Conservation (phyloP, 768 basidiomycete genomes). For the Thelephora ganbajun region DNA sequence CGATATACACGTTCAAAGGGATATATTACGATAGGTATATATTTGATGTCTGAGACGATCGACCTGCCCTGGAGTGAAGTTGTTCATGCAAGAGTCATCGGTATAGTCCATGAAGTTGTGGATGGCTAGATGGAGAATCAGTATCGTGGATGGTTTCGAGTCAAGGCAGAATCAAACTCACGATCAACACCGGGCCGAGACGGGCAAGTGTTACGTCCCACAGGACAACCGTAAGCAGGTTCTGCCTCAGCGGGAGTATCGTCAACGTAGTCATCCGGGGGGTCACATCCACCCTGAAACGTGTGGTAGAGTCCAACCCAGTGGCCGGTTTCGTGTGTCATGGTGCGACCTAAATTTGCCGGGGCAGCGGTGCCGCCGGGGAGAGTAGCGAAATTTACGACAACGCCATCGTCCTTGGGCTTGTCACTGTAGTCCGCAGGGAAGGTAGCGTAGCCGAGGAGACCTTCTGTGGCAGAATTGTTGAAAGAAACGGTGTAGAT, state of each 20-base stretch:
- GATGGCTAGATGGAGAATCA: background rate
- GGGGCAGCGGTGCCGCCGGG: constrained; percentile 13
- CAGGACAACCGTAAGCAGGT: constrained; percentile 21
- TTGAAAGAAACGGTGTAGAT: constrained; percentile 20
- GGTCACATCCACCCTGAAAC: constrained; percentile 21
- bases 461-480: constrained; percentile 12
- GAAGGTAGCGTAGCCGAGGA: constrained; percentile 25
- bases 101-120: background rate
- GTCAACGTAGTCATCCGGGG: constrained; percentile 10
- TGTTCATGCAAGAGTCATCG: constrained; percentile 6
- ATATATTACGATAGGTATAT: too few species aligned
- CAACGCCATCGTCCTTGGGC: constrained; percentile 23
- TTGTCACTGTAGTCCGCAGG: constrained; percentile 16
- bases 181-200: constrained; percentile 8
- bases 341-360: constrained; percentile 10
- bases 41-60: too few species aligned
- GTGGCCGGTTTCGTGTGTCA: constrained; percentile 26
- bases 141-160: background rate
- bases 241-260: constrained; percentile 13
- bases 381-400: constrained; percentile 19
- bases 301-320: constrained; percentile 28
- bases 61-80: constrained; percentile 5
- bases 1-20: background rate
- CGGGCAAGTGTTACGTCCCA: constrained; percentile 19
- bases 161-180: constrained; percentile 6